Evolutionary conservation across 176 grass and related monocot species (phyloP), one percentile per base, ranked within the genome.

Genomic region (Ampelocalamus luodianensis): DNA sequence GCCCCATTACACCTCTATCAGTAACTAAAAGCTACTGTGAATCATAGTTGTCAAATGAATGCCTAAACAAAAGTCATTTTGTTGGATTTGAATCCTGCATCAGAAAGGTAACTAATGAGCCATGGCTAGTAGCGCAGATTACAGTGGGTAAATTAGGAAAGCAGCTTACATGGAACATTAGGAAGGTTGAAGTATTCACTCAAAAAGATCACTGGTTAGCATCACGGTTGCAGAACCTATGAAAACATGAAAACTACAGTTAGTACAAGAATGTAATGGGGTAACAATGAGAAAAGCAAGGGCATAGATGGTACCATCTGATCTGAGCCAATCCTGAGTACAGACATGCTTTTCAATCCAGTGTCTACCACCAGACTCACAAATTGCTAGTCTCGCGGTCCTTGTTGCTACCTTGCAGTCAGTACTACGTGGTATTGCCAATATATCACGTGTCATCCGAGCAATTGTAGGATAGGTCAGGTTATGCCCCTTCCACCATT

Each of bases 401-500:
- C 53, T 86, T 86, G 16, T 78, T 82, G 64, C 78, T 78, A 43
- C 63, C 20, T 68, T 59, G 71, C 44, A 71, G 14, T 82, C 43
- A 20, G 13, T 82, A 55, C 64, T 70, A 8, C 60, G 23, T 22
- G 83, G 78, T 38, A 86, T 68, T 65, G 88, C 78, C n/a, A 86
- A 46, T 39, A 86, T 55, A 65, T 86, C 78, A 8, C 72, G 20
- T 11, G 78, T 83, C 78, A 86, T 82, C 72, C 23, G 56, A 10
- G 78, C 83, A 34, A 86, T 16, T 14, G 55, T 90, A 37, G 44
- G 71, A 64, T 82, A 71, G 0, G 55, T 77, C 64, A 63, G 18
- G 8, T 48, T 71, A 53, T 86, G 71, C 71, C 53, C 71, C 65
- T 86, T 90, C 88, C 83, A 77, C 78, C 83, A 86, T 42, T 70